phyloP scores from a whole-genome alignment of 352 stramenopile genomes.

The Globisporangium spinosum region DNA sequence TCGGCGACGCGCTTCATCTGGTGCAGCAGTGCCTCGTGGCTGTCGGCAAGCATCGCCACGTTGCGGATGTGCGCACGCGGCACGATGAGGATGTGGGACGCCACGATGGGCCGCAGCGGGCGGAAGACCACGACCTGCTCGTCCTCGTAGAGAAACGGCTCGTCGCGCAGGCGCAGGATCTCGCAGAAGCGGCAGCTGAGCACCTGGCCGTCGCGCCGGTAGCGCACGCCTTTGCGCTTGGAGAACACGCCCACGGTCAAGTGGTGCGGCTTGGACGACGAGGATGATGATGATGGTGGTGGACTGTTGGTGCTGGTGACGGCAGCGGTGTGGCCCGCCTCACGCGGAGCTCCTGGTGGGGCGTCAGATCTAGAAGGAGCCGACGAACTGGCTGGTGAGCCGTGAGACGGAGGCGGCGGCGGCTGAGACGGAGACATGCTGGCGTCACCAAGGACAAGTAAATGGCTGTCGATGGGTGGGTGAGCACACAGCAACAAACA shows the following conservation, averaged over 20 bases:
- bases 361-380: not conserved
- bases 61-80: slow-evolving; percentile 77
- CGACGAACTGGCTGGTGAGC: not conserved
- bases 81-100: slow-evolving; percentile 78
- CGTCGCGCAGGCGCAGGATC: slow-evolving; percentile 51
- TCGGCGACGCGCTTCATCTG: slow-evolving; percentile 65
- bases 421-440: slow-evolving; percentile 2
- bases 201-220: slow-evolving; percentile 54
- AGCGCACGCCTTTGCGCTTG: slow-evolving; percentile 70
- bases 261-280: slow-evolving; percentile 5
- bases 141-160: slow-evolving; percentile 78
- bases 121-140: slow-evolving; percentile 76
- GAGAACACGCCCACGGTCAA: slow-evolving; percentile 37
- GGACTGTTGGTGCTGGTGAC: not conserved
- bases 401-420: slow-evolving; percentile 7
- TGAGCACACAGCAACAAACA: not conserved
- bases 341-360: not conserved
- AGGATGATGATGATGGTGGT: not conserved
- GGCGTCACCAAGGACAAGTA: not conserved
- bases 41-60: slow-evolving; percentile 53
- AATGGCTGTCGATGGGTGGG: not conserved
- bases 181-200: slow-evolving; percentile 78
- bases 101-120: slow-evolving; percentile 59
- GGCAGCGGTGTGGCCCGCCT: not conserved
- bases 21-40: slow-evolving; percentile 48